Conservation (phyloP, 345 rosid genomes). For the Sisymbrium altissimum region DNA sequence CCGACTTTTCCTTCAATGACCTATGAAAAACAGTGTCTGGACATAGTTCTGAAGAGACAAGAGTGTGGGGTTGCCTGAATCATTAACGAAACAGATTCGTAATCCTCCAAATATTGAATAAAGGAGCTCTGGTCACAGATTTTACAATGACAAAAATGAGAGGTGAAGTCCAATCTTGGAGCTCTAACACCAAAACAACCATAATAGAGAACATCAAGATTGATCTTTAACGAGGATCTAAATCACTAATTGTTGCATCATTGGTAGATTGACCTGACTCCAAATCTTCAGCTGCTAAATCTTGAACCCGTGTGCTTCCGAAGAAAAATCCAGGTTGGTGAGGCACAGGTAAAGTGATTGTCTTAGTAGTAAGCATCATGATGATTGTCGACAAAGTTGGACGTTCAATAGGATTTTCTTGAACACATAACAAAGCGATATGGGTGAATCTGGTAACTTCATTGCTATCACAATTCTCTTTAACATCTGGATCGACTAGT, state of each 20-base stretch:
- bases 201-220: no score
- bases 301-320: neutral
- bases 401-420: constrained; percentile 6
- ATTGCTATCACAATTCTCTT: neutral
- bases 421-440: constrained; percentile 26
- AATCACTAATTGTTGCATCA: neutral
- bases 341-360: constrained; percentile 5
- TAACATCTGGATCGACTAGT: constrained; percentile 9
- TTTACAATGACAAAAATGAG: neutral
- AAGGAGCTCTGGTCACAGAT: neutral
- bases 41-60: neutral
- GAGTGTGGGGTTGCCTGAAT: neutral
- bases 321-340: neutral
- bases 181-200: neutral
- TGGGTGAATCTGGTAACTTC: constrained; percentile 28
- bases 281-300: neutral
- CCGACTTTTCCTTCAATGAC: neutral
- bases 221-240: constrained; percentile 15
- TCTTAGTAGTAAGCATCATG: constrained; percentile 13
- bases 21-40: neutral
- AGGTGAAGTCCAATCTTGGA: neutral
- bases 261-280: constrained; percentile 4
- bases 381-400: constrained; percentile 1
- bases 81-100: neutral
- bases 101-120: neutral